Evolutionary conservation across 208 protist species (phyloP), one percentile per base, ranked within the genome.

Genomic region (Wallacemonas rigidus): DNA sequence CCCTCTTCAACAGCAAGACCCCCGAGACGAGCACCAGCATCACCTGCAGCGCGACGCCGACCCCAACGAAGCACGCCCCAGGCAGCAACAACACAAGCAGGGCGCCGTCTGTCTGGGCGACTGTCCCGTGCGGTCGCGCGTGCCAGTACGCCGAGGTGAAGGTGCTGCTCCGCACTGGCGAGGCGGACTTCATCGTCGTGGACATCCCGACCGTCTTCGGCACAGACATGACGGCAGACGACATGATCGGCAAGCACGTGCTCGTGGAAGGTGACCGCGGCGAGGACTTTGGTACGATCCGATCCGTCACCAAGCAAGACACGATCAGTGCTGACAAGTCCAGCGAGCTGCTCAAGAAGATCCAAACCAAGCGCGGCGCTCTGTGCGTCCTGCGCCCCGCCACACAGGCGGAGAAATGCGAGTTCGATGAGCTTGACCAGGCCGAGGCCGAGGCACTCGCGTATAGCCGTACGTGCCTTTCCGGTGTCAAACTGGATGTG

Each of bases 181-280:
- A 75, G 58, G 82, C 69, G 15, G 26, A 72, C 2, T 93, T 90
- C 47, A 26, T 76, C 50, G 71, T 95, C 7, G 44, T 69, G 11
- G 88, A 95, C 74, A 69, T 93, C 4, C 51, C 70, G 47, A 75
- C 71, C 15, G 67, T 91, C 17, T 83, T 91, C 75, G 60, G 60
- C 36, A 74, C 76, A 9, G 17, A 57, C 48, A 73, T 81, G 36
- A 60, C 84, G 53, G 79, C 72, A 26, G 77, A 81, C 36, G 80
- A 92, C 14, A 12, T 93, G 43, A 41, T 89, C 15, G 83, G 76
- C 17, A 69, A 69, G 15, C 80, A 91, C 65, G 92, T 96, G 5
- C 76, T 96, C 26, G 84, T 96, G 45, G 92, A 96, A 50, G 89
- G 90, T 7, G 89, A 95, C 64, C 87, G 89, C 47, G 92, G 92